Percentiles rank a stretch among this genome's conserved stretches.
phyloP scores from a whole-genome alignment of 345 rosid species.

The Eucalyptus melliodora region DNA sequence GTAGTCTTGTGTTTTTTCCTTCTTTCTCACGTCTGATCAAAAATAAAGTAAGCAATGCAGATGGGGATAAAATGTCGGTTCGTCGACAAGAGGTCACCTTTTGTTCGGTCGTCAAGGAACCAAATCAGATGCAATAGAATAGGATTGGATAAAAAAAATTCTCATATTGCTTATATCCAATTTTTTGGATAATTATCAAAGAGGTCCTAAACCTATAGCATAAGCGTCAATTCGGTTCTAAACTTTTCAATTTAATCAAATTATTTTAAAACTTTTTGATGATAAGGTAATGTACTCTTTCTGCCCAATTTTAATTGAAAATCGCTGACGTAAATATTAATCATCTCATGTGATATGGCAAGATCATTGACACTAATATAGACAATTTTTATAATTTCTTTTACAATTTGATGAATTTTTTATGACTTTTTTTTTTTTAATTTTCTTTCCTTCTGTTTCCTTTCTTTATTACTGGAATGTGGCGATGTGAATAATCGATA shows the following conservation, averaged over 20 bases:
- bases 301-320: background rate
- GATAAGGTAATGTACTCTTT: background rate
- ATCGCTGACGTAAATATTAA: fast-evolving
- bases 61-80: background rate
- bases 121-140: background rate
- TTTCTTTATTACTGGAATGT: background rate
- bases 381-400: background rate
- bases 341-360: background rate
- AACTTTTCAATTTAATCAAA: background rate
- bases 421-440: background rate
- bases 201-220: background rate
- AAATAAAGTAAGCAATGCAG: background rate
- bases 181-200: background rate
- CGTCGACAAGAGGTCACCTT: background rate
- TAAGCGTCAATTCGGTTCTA: fast-evolving
- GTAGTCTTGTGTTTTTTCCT: background rate
- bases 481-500: too few relatives aligned
- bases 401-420: background rate
- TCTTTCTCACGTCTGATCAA: background rate
- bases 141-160: background rate
- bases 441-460: background rate
- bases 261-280: too few relatives aligned
- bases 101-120: background rate
- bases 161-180: background rate
- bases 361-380: fast-evolving